Percentiles rank a stretch among this genome's conserved stretches.
Evolutionary conservation across 257 asterid species (phyloP).

Genomic region (Capsicum chinense): DNA sequence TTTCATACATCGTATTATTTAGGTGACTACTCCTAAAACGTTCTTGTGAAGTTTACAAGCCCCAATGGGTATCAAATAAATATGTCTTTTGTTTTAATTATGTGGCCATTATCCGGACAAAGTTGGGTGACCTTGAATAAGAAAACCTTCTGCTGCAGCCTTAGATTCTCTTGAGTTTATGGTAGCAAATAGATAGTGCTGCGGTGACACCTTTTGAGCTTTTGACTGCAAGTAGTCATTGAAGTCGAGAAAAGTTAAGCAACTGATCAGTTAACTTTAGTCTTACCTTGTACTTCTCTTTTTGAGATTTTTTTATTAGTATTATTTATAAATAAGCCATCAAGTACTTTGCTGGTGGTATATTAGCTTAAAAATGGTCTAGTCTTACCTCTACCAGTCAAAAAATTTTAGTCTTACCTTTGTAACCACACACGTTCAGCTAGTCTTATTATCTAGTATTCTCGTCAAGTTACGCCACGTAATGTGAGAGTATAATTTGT

Average conservation of each 20-base stretch:
- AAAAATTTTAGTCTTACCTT: background rate
- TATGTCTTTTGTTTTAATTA: background rate
- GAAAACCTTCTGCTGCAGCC: constrained; percentile 17
- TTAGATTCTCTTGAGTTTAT: constrained; percentile 18
- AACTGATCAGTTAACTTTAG: background rate
- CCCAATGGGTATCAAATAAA: background rate
- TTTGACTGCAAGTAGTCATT: background rate
- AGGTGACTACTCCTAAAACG: background rate
- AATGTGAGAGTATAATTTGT: background rate
- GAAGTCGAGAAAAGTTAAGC: background rate
- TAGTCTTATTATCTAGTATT: background rate
- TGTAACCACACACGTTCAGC: background rate
- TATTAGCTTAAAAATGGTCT: background rate
- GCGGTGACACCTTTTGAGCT: background rate
- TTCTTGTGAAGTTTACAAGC: background rate
- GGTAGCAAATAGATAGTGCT: background rate
- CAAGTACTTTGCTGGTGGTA: background rate
- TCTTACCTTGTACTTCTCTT: background rate
- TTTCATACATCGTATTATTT: background rate
- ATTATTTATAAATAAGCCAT: background rate
- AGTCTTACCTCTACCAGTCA: background rate
- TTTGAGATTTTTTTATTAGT: background rate
- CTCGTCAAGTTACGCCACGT: background rate
- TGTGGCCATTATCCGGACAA: background rate
- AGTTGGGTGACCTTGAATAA: constrained; percentile 22